A percentile compares a stretch with the other conserved stretches of the same genome.
Conservation (phyloP, 2,329 filamentous ascomycete species). For the Xylaria sp. region DNA sequence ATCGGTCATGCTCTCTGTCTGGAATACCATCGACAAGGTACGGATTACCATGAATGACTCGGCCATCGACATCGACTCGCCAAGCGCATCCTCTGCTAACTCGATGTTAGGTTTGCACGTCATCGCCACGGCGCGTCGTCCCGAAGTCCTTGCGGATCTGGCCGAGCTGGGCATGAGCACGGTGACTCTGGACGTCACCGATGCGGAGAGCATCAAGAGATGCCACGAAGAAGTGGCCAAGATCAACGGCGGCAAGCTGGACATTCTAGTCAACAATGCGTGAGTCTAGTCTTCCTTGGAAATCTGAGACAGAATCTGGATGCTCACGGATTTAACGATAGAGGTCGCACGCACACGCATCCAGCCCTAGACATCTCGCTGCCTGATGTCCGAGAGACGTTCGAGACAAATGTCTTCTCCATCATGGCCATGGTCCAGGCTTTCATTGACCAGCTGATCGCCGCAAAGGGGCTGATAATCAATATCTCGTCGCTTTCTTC, state of each 20-base stretch:
- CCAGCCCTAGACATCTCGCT: constrained; percentile 49
- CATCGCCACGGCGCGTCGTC: constrained; percentile 51
- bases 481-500: constrained; percentile 51
- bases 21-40: constrained; percentile 50
- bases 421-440: constrained; percentile 51
- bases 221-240: constrained; percentile 43
- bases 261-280: constrained; percentile 58
- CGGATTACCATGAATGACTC: neutral
- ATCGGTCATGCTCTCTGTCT: constrained; percentile 51
- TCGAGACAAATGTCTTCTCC: constrained; percentile 54
- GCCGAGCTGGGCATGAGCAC: constrained; percentile 44
- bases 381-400: constrained; percentile 48
- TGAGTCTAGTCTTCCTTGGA: constrained; percentile 27
- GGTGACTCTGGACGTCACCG: constrained; percentile 50
- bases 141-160: constrained; percentile 43
- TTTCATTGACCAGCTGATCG: constrained; percentile 46
- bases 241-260: constrained; percentile 48
- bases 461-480: constrained; percentile 47
- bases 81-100: neutral
- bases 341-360: constrained; percentile 47
- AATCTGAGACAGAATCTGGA: neutral
- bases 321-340: constrained; percentile 25
- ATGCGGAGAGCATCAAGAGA: constrained; percentile 43
- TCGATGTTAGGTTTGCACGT: constrained; percentile 43
- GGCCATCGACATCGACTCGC: neutral